Base-by-base conservation (phyloP, 1,139 yeast genomes). In the Candida tropicalis region DNA sequence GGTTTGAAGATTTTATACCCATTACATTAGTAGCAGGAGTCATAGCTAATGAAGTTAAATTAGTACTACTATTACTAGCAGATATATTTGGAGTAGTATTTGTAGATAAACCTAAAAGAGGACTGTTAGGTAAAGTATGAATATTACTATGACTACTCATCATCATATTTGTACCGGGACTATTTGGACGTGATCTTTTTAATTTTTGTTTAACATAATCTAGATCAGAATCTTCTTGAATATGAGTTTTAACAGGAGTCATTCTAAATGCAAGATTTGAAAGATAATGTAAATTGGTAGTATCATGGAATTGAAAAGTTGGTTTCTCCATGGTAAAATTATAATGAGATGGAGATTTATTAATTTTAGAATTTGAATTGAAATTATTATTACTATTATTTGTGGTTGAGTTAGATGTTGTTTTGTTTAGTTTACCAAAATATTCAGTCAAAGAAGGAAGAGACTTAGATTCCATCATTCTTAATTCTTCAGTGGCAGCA, bases 401-500 rank as follows among this genome's bases (percentile, higher is more conserved):
- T n/a, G 48, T 37, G n/a, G 45, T 28, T 11, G 17, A 18, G 7
- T 31, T 31, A 20, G 12, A 10, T 28, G 33, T 11, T 9, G 33
- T 22, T 17, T 24, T 39, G 27, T 33, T 40, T 34, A n/a, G 36
- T 16, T 38, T 40, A 13, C 47, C 46, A 46, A 83, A 83, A 63
- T 79, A 83, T 36, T 82, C 82, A 0, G 85, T 71, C 42, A 84
- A 66, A 3, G 87, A 77, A 2, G 90, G 90, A 32, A 84, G 70
- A 1, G 87, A 82, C 57, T 76, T 79, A 9, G 82, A 77, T 54
- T 78, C 82, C 45, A 82, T 56, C 46, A 73, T 67, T 41, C 68
- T 85, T 44, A 87, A 71, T 59, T 87, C 93, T 57, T 86, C 87
- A 5, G 90, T 78, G 1, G 96, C 95, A 3, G 95, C 95, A 20